Conservation (phyloP, 2,329 filamentous ascomycete species). For the Talaromyces albobiverticillius region DNA sequence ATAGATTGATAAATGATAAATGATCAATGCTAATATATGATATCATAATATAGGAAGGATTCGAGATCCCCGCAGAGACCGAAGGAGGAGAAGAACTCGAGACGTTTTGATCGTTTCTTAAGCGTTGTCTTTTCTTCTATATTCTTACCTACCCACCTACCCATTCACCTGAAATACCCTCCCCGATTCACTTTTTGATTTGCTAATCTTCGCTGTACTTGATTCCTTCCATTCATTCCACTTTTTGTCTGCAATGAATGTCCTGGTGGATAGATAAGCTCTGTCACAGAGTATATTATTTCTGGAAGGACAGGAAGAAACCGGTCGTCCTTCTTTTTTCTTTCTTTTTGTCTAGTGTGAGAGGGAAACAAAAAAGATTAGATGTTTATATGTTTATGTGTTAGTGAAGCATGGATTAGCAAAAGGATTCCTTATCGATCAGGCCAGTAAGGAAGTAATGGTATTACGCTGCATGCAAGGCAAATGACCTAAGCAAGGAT, state of each 20-base stretch:
- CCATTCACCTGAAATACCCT: neutral
- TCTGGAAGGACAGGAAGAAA: neutral
- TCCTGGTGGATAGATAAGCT: neutral
- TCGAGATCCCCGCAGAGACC: constrained; percentile 30
- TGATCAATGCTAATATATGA: no score
- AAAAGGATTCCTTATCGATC: no score
- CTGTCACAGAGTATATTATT: no score
- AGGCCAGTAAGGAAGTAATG: no score
- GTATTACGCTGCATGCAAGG: no score
- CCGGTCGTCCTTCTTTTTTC: neutral
- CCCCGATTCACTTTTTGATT: neutral
- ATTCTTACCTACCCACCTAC: constrained; percentile 23
- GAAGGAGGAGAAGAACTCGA: constrained; percentile 29
- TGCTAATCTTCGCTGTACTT: neutral
- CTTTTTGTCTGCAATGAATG: neutral
- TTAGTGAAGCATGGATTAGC: no score
- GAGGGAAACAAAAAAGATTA: neutral
- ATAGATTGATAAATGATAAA: no score
- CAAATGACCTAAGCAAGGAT: no score
- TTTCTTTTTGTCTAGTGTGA: no score
- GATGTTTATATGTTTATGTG: no score
- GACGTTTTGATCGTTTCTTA: constrained; percentile 23
- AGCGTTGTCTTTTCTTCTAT: constrained; percentile 15
- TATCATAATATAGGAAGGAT: constrained; percentile 24
- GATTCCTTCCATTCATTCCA: neutral